Percentiles rank a stretch among this genome's conserved stretches.
Conservation (phyloP, 2,329 filamentous ascomycete genomes). For the Pseudogymnoascus sp. region DNA sequence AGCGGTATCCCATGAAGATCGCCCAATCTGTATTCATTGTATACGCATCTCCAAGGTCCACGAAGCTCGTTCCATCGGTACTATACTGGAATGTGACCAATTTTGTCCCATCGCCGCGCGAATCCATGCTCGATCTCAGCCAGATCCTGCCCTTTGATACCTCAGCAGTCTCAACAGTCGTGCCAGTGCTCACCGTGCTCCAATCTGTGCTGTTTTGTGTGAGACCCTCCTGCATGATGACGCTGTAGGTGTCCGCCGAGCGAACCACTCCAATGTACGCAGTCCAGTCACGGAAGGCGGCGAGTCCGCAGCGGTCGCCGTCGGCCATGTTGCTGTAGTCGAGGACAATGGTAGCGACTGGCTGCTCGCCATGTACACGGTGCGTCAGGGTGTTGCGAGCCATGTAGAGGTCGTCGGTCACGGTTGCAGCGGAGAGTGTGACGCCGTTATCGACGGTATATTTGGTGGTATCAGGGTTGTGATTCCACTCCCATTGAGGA, state of each 20-base stretch:
- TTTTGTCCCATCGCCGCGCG: constrained; percentile 26
- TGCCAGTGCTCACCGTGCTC: constrained; percentile 28
- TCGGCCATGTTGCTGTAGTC: constrained; percentile 42
- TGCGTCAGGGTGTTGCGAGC: constrained; percentile 43
- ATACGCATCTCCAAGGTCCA: constrained; percentile 28
- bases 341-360: constrained; percentile 42
- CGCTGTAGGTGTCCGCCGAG: constrained; percentile 25
- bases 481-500: constrained; percentile 53
- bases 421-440: constrained; percentile 40
- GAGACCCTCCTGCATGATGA: constrained; percentile 27
- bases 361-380: constrained; percentile 38
- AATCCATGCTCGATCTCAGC: constrained; percentile 33
- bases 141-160: constrained; percentile 28
- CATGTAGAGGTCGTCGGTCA: constrained; percentile 43
- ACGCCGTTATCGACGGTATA: constrained; percentile 40
- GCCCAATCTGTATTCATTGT: constrained; percentile 36
- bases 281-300: constrained; percentile 45
- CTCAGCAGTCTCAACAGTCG: constrained; percentile 20
- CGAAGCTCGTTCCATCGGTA: constrained; percentile 35
- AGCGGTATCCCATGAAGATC: constrained; percentile 43
- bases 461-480: constrained; percentile 47
- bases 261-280: constrained; percentile 46
- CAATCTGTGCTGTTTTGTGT: constrained; percentile 26
- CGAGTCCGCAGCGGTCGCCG: constrained; percentile 46
- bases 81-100: constrained; percentile 37